Evolutionary conservation across 208 protist species (phyloP).

Genomic region (Balamuthia mandrillaris): DNA sequence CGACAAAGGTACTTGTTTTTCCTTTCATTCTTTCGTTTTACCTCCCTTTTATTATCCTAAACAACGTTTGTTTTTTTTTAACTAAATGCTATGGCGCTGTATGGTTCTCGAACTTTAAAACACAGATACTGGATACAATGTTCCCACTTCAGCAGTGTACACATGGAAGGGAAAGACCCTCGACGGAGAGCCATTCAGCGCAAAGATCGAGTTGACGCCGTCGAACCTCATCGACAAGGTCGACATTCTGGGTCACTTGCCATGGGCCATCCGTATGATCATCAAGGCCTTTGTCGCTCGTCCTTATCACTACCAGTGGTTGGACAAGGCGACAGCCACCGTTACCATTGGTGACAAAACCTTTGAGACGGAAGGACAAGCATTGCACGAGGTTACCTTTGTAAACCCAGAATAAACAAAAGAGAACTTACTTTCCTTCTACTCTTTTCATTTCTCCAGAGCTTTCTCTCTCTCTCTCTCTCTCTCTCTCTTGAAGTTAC

Average conservation of each 20-base stretch:
- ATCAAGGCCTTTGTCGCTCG: constrained; percentile 36
- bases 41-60: background rate
- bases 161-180: constrained; percentile 18
- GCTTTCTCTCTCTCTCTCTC: too few relatives aligned
- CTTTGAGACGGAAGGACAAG: background rate
- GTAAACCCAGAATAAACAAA: constrained; percentile 36
- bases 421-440: too few relatives aligned
- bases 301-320: constrained; percentile 35
- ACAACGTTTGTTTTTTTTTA: background rate
- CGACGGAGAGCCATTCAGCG: background rate
- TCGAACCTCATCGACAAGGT: constrained; percentile 36
- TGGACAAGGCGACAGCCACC: constrained; percentile 9
- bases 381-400: constrained; percentile 34
- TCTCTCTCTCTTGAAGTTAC: too few relatives aligned
- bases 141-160: constrained; percentile 18
- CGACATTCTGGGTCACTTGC: constrained; percentile 22
- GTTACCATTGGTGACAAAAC: constrained; percentile 23
- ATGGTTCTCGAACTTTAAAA: too few relatives aligned
- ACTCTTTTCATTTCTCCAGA: too few relatives aligned
- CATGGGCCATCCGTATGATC: constrained; percentile 14
- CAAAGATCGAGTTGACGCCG: constrained; percentile 21
- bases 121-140: constrained; percentile 8
- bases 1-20: background rate
- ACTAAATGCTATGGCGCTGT: too few relatives aligned
- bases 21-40: background rate